Conservation (phyloP, 2,329 filamentous ascomycete species). For the Xylaria sp. region DNA sequence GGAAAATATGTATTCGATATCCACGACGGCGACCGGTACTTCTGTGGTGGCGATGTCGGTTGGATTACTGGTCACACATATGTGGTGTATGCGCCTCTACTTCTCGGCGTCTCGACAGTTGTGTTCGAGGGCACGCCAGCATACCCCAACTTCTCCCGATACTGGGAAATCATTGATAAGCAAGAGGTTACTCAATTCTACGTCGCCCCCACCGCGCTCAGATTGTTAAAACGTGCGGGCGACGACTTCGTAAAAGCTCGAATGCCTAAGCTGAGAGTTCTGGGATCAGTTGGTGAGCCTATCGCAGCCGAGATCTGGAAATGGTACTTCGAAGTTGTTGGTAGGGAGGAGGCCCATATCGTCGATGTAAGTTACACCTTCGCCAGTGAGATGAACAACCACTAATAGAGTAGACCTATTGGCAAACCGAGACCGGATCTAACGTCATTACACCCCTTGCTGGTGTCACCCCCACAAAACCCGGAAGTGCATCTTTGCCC, state of each 20-base stretch:
- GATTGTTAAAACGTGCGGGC: conserved; percentile 93
- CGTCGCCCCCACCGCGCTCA: conserved; percentile 92
- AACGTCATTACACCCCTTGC: conserved; percentile 94
- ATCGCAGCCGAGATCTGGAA: conserved; percentile 99
- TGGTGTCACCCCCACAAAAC: conserved; percentile 95
- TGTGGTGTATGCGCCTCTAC: conserved; percentile 93
- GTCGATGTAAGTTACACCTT: conserved; percentile 79
- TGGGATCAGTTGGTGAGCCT: conserved; percentile 96
- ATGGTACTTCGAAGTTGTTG: conserved; percentile 97
- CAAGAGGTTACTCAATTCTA: conserved; percentile 98
- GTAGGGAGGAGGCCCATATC: conserved; percentile 91
- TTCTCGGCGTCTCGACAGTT: conserved; percentile 92
- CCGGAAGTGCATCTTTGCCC: conserved; percentile 91
- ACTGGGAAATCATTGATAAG: conserved; percentile 98
- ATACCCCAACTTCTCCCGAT: conserved; percentile 96
- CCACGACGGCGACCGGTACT: conserved; percentile 91
- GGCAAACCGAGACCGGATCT: conserved; percentile 99
- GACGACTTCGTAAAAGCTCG: conserved; percentile 89
- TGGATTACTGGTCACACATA: conserved; percentile 99
- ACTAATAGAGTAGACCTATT: conserved; percentile 80
- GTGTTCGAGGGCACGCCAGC: conserved; percentile 98
- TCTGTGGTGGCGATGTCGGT: conserved; percentile 97
- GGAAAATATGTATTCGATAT: conserved; percentile 99
- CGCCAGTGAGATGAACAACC: conserved; percentile 4
- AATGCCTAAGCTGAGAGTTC: conserved; percentile 88